phyloP scores from a whole-genome alignment of 1,284 basidiomycete genomes.

The Rhodofomes roseus region DNA sequence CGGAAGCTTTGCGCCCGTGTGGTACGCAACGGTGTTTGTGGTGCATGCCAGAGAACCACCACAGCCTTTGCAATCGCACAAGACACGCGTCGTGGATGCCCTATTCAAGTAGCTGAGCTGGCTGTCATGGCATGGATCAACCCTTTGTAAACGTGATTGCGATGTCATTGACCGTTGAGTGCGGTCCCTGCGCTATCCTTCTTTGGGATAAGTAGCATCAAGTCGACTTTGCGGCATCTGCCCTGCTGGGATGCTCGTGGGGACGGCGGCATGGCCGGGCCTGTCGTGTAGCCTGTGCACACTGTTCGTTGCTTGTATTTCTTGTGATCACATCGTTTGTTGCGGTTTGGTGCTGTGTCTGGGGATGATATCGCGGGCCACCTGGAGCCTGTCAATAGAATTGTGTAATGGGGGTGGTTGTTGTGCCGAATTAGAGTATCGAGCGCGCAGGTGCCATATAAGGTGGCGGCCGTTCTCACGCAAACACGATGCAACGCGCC shows the following conservation, averaged over 20 bases:
- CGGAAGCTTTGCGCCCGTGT: too few species aligned
- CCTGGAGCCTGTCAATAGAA: neutral
- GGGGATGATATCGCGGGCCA: neutral
- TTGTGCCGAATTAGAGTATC: neutral
- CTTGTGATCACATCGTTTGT: neutral
- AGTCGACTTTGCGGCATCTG: neutral
- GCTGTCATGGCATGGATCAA: neutral
- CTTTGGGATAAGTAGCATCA: neutral
- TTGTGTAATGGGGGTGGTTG: neutral
- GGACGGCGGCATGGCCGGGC: neutral
- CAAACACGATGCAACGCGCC: conserved; percentile 27
- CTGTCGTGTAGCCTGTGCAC: neutral
- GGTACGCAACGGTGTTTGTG: too few species aligned
- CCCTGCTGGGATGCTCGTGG: neutral
- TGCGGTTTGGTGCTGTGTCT: neutral
- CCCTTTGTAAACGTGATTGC: neutral
- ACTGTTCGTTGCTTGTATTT: neutral
- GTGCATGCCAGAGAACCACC: too few species aligned
- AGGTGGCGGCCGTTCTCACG: conserved; percentile 17
- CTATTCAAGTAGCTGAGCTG: too few species aligned
- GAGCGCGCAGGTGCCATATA: conserved; percentile 10
- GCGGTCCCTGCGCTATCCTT: neutral
- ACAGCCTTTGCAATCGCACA: too few species aligned
- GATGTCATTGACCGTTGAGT: neutral
- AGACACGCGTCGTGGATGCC: too few species aligned